These are phyloP conservation scores for Hondaea fermentalgiana DNA, from an alignment of 108 stramenopile genomes.

Conservation along the genomic window DNA sequence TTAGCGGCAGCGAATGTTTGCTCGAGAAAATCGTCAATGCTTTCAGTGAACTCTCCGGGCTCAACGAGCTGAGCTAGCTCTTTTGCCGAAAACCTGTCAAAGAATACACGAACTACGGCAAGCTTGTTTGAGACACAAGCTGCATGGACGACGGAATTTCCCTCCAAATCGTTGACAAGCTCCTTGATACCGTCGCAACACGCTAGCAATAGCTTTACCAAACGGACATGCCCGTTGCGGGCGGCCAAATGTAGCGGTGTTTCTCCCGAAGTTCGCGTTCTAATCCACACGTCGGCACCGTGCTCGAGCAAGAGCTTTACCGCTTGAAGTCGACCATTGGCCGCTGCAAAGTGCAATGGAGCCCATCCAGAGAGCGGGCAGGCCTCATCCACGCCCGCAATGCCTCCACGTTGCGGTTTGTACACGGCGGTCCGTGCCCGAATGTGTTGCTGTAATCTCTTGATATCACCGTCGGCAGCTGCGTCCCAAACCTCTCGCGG, in stretches of 20 bases:
- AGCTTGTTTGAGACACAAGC: not conserved
- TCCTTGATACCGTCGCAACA: not conserved
- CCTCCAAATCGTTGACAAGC: not conserved
- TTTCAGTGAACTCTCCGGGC: not conserved
- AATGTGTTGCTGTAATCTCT: not conserved
- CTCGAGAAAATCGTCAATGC: not conserved
- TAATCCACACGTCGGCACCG: not conserved
- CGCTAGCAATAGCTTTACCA: not conserved
- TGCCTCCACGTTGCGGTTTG: not conserved
- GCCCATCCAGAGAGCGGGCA: not conserved
- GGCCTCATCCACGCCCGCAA: not conserved
- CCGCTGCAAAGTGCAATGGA: not conserved
- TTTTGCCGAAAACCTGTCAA: not conserved
- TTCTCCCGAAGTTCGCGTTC: not conserved
- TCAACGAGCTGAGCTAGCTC: not conserved
- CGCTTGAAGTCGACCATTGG: not conserved
- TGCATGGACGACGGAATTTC: not conserved
- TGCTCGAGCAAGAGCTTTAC: not conserved
- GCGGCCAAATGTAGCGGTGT: not conserved
- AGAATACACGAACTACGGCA: not conserved
- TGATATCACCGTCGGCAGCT: not conserved
- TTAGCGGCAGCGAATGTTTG: too few species aligned
- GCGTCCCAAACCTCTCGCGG: not conserved
- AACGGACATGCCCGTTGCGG: not conserved
- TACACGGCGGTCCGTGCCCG: not conserved